A percentile compares a stretch with the other conserved stretches of the same genome.
Evolutionary conservation across 225 moss, liverwort and hornwort genomes (phyloP).

Genomic region (Lunularia cruciata): DNA sequence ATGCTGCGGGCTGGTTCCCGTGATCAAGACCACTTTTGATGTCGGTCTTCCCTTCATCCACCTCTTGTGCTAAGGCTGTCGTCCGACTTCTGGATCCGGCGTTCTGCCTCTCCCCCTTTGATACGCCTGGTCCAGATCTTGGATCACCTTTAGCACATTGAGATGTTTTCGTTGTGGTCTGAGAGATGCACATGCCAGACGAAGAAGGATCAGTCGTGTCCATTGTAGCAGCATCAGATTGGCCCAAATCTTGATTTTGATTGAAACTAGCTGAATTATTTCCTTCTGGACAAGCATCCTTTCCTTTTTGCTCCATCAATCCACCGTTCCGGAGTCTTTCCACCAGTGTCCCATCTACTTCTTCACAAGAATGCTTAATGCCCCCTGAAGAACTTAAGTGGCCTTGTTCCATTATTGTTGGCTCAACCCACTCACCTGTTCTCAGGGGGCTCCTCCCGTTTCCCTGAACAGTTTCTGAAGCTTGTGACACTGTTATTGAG

Average conservation of each 20-base stretch:
- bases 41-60: constrained; percentile 16
- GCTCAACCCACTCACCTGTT: constrained; percentile 35
- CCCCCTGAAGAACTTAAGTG: constrained; percentile 41
- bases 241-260: constrained; percentile 16
- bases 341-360: constrained; percentile 47
- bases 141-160: constrained; percentile 7
- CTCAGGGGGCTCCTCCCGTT: constrained; percentile 53
- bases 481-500: constrained; percentile 54
- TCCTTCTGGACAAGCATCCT: constrained; percentile 15
- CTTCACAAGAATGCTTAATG: constrained; percentile 30
- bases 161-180: constrained; percentile 21
- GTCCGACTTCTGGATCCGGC: constrained; percentile 4
- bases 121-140: background rate
- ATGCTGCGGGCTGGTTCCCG: constrained; percentile 6
- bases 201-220: constrained; percentile 23
- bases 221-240: constrained; percentile 18
- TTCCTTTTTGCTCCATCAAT: constrained; percentile 21
- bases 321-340: constrained; percentile 24
- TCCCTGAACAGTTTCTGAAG: constrained; percentile 61
- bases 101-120: constrained; percentile 12
- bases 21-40: constrained; percentile 3
- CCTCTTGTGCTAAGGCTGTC: constrained; percentile 10
- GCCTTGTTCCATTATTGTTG: constrained; percentile 29
- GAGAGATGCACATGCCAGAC: constrained; percentile 22
- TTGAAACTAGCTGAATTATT: constrained; percentile 15